These are phyloP conservation scores for Backusella liffmaniae DNA, from an alignment of 192 early-diverging fungal species.

Conservation along the genomic window DNA sequence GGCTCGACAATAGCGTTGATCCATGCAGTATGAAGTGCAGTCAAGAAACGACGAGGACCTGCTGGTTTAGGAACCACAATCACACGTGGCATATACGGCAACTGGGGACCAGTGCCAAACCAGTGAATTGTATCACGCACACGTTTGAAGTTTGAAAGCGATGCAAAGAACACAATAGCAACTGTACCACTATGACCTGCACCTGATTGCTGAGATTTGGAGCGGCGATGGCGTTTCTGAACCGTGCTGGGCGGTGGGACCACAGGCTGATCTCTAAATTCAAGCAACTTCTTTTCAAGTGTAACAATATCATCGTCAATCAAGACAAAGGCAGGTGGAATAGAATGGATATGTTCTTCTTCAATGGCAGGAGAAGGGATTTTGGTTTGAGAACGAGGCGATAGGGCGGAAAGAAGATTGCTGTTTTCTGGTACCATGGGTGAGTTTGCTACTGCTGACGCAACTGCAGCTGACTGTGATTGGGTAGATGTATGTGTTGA, in stretches of 20 bases:
- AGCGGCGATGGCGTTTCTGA: slow-evolving; percentile 5
- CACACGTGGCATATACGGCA: slow-evolving; percentile 40
- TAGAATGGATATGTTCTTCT: slow-evolving; percentile 22
- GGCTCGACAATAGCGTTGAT: slow-evolving; percentile 48
- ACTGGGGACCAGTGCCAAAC: slow-evolving; percentile 17
- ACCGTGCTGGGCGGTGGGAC: background rate
- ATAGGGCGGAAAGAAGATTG: background rate
- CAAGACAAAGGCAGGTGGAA: slow-evolving; percentile 49
- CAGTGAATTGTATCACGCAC: slow-evolving; percentile 47
- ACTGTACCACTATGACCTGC: slow-evolving; percentile 32
- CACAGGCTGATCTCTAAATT: slow-evolving; percentile 29
- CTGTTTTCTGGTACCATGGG: background rate
- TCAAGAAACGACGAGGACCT: slow-evolving; percentile 59
- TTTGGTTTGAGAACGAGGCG: background rate
- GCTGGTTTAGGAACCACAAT: slow-evolving; percentile 60
- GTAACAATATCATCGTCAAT: slow-evolving; percentile 58
- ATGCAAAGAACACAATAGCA: slow-evolving; percentile 56
- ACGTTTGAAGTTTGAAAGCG: slow-evolving; percentile 45
- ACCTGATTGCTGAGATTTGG: background rate
- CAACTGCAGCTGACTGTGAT: background rate
- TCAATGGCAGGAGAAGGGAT: slow-evolving; percentile 20
- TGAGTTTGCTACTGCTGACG: background rate
- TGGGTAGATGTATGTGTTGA: background rate
- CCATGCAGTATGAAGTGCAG: slow-evolving; percentile 55
- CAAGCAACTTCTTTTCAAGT: slow-evolving; percentile 44